Conservation (phyloP, 192 early-diverging fungal genomes). For the Pilaira anomala region DNA sequence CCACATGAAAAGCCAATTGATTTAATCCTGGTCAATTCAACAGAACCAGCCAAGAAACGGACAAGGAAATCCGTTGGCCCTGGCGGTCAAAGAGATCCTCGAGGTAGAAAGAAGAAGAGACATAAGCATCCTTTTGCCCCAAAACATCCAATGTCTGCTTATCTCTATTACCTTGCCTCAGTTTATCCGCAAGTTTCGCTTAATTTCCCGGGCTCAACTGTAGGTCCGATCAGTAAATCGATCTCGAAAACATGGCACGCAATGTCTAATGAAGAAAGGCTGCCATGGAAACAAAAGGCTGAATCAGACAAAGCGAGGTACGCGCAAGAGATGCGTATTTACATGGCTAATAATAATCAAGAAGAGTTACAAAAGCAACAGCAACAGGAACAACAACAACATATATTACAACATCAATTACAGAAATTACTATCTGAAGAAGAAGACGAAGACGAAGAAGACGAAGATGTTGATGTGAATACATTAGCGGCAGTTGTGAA, state of each 20-base stretch:
- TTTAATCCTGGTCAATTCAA: too few relatives aligned
- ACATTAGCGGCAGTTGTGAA: conserved; percentile 5
- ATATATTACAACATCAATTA: neutral
- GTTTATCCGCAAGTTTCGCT: conserved; percentile 62
- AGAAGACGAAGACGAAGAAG: neutral
- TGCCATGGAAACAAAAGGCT: conserved; percentile 53
- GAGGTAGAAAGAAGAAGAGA: conserved; percentile 60
- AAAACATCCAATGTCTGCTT: conserved; percentile 86
- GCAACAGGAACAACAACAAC: neutral
- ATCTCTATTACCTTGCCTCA: conserved; percentile 70
- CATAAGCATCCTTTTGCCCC: conserved; percentile 72
- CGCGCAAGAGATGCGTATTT: conserved; percentile 61
- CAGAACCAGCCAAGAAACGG: neutral
- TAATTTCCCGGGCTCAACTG: conserved; percentile 62
- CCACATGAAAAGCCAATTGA: too few relatives aligned
- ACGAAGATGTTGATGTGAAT: neutral
- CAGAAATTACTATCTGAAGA: conserved; percentile 6
- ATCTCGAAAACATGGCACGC: conserved; percentile 68
- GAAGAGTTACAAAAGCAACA: neutral
- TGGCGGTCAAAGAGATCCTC: conserved; percentile 30
- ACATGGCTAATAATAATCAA: conserved; percentile 19
- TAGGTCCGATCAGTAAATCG: conserved; percentile 73
- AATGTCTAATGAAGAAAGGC: conserved; percentile 49
- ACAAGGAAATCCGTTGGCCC: neutral
- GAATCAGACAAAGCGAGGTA: conserved; percentile 64